These are phyloP conservation scores for Suillus subalutaceus DNA, from an alignment of 768 basidiomycete species.

Conservation along the genomic window DNA sequence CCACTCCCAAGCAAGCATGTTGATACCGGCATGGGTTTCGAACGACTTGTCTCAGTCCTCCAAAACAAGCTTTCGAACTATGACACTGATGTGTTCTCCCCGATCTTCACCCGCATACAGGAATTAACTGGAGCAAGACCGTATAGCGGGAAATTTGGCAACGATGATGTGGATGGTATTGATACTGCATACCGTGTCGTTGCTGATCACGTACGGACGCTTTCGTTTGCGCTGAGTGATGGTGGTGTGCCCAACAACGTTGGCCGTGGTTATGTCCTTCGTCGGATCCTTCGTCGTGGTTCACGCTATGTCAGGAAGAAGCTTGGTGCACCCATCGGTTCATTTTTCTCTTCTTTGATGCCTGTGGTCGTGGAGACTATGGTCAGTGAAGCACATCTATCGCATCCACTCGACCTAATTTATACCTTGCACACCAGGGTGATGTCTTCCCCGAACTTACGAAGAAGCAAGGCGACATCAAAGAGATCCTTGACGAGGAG, in stretches of 20 bases:
- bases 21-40: constrained; percentile 99
- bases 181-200: constrained; percentile 98
- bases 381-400: constrained; percentile 46
- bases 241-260: constrained; percentile 97
- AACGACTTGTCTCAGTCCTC: constrained; percentile 91
- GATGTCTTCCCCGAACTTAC: constrained; percentile 92
- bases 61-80: constrained; percentile 95
- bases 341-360: constrained; percentile 91
- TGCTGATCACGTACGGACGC: constrained; percentile 93
- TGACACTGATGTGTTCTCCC: constrained; percentile 94
- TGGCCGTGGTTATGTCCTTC: constrained; percentile 95
- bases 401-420: constrained; percentile 1
- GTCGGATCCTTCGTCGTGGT: constrained; percentile 90
- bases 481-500: constrained; percentile 96
- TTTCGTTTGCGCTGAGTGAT: constrained; percentile 95
- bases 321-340: constrained; percentile 87
- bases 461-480: constrained; percentile 78
- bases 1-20: constrained; percentile 91
- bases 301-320: constrained; percentile 97
- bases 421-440: constrained; percentile 51
- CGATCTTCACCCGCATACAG: constrained; percentile 86
- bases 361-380: constrained; percentile 89
- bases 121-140: constrained; percentile 86
- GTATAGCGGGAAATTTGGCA: constrained; percentile 90
- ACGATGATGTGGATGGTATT: constrained; percentile 93